Evolutionary conservation across 805 yeast genomes (phyloP).

Genomic region (Lachancea cidri): DNA sequence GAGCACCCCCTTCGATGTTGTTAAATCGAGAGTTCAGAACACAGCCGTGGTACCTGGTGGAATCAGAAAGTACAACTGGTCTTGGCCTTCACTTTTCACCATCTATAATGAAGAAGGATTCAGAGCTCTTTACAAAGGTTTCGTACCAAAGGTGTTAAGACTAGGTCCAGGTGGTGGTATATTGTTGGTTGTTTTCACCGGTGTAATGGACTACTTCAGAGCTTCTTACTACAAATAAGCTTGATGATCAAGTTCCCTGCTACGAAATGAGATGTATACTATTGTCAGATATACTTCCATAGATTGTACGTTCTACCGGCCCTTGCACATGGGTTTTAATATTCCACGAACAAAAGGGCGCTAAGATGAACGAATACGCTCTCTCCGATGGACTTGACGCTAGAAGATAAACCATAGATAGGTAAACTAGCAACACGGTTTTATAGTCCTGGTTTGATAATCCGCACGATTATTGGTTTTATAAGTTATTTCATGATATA

Average conservation of each 20-base stretch:
- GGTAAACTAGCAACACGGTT: slow-evolving; percentile 64
- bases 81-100: slow-evolving; percentile 68
- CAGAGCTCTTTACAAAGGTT: slow-evolving; percentile 88
- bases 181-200: slow-evolving; percentile 90
- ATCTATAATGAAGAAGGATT: slow-evolving; percentile 87
- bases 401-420: slow-evolving; percentile 38
- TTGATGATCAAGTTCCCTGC: not conserved
- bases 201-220: slow-evolving; percentile 92
- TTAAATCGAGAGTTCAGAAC: slow-evolving; percentile 91
- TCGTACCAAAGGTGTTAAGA: slow-evolving; percentile 93
- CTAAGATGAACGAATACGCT: slow-evolving; percentile 57
- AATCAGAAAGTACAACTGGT: slow-evolving; percentile 86
- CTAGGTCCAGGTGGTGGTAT: slow-evolving; percentile 99
- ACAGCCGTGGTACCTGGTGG: slow-evolving; percentile 63
- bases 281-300: not conserved
- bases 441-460: slow-evolving; percentile 55
- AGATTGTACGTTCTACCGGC: slow-evolving; percentile 64
- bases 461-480: slow-evolving; percentile 50
- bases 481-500: no score
- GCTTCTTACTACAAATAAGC: slow-evolving; percentile 12
- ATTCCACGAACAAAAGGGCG: slow-evolving; percentile 47
- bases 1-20: slow-evolving; percentile 97
- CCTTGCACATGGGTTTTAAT: slow-evolving; percentile 37
- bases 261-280: not conserved
- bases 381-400: slow-evolving; percentile 75